Evolutionary conservation across 768 basidiomycete genomes (phyloP).

Genomic region (Rubroboletus pulcherrimus): DNA sequence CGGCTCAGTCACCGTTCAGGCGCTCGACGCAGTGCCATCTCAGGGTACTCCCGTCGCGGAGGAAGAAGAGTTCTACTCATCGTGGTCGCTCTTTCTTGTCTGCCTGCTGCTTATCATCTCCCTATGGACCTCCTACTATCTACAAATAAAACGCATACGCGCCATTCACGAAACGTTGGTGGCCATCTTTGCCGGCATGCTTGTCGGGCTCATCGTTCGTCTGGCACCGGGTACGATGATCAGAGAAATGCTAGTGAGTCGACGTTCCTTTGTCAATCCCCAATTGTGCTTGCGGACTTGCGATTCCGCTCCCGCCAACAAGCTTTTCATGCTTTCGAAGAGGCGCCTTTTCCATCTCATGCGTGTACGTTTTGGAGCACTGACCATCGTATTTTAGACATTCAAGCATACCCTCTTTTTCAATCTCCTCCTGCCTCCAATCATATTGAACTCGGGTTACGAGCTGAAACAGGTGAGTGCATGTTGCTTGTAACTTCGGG

Average conservation of each 20-base stretch:
- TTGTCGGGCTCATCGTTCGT: slow-evolving; percentile 87
- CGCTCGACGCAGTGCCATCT: slow-evolving; percentile 25
- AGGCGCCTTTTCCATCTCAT: not conserved
- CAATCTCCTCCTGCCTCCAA: slow-evolving; percentile 96
- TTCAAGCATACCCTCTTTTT: slow-evolving; percentile 98
- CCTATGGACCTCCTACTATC: slow-evolving; percentile 94
- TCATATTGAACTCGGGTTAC: slow-evolving; percentile 97
- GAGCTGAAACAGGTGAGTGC: slow-evolving; percentile 85
- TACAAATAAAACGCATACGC: slow-evolving; percentile 94
- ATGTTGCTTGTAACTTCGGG: not conserved
- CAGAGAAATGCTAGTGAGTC: slow-evolving; percentile 92
- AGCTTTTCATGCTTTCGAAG: not conserved
- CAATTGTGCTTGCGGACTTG: not conserved
- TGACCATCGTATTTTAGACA: slow-evolving; percentile 50
- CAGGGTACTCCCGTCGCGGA: slow-evolving; percentile 43
- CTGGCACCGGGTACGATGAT: slow-evolving; percentile 92
- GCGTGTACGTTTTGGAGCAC: not conserved
- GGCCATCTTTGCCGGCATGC: slow-evolving; percentile 94
- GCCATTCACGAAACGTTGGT: slow-evolving; percentile 95
- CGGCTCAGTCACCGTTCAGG: slow-evolving; percentile 33
- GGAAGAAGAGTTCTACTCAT: slow-evolving; percentile 88
- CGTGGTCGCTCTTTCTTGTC: slow-evolving; percentile 92
- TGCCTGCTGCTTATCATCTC: slow-evolving; percentile 91
- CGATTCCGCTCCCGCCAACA: not conserved
- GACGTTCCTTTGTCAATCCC: not conserved